These are phyloP conservation scores for Malus fusca DNA, from an alignment of 306 rosid species.

Conservation along the genomic window DNA sequence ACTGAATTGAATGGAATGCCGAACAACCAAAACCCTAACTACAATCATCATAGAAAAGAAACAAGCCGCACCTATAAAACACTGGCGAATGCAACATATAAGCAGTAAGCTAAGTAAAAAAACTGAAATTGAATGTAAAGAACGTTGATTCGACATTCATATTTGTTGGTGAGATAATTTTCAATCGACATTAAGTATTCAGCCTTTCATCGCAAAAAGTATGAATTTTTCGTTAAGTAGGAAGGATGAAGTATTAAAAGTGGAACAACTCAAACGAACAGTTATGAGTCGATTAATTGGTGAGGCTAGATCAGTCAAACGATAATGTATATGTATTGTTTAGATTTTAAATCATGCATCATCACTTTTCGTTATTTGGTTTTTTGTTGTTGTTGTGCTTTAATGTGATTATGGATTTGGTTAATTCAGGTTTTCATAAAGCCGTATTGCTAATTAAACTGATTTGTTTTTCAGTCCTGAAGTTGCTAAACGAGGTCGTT, in stretches of 20 bases:
- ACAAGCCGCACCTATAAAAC: too few species aligned
- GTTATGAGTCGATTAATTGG: neutral
- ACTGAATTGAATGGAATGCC: neutral
- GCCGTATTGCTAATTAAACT: neutral
- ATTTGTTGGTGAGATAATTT: neutral
- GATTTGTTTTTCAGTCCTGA: constrained; percentile 39
- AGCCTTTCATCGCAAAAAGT: neutral
- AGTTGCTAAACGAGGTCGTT: constrained; percentile 54
- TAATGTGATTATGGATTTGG: neutral
- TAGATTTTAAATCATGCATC: neutral
- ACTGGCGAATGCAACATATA: too few species aligned
- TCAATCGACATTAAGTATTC: neutral
- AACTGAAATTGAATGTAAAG: too few species aligned
- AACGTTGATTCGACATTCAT: too few species aligned
- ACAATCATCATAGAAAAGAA: too few species aligned
- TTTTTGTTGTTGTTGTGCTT: neutral
- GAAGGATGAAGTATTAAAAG: neutral
- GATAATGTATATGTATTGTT: neutral
- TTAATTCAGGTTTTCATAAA: neutral
- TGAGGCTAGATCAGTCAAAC: neutral
- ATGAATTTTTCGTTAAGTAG: neutral
- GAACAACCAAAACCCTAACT: neutral
- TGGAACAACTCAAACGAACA: neutral
- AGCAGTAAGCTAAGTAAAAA: too few species aligned
- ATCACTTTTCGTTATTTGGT: neutral